Evolutionary conservation across 2,329 filamentous ascomycete genomes (phyloP).

Genomic region (Xylaria digitata): DNA sequence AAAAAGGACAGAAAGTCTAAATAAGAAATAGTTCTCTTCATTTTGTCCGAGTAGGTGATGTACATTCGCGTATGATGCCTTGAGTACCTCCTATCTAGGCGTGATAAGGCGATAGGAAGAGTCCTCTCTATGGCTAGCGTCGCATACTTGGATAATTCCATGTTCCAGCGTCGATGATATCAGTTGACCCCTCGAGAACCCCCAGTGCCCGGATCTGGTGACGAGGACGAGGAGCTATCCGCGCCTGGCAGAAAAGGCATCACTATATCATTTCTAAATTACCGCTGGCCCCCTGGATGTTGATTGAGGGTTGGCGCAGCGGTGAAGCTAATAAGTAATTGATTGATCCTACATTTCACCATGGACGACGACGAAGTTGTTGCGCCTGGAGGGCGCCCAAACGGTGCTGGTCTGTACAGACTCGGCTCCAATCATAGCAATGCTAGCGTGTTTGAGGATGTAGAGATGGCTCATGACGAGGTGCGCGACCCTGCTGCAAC

Average conservation of each 20-base stretch:
- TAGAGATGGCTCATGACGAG: slow-evolving; percentile 99
- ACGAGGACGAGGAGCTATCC: slow-evolving; percentile 2
- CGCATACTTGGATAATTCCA: slow-evolving; percentile 20
- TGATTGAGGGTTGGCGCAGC: slow-evolving; percentile 28
- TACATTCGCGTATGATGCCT: too few species aligned
- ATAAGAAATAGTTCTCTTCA: too few species aligned
- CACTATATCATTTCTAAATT: background rate
- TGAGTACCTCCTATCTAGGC: background rate
- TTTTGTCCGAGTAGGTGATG: too few species aligned
- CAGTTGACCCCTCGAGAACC: slow-evolving; percentile 21
- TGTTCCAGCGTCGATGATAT: slow-evolving; percentile 17
- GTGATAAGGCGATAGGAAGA: background rate
- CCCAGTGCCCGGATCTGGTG: slow-evolving; percentile 10
- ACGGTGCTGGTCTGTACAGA: slow-evolving; percentile 64
- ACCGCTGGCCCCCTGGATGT: slow-evolving; percentile 4
- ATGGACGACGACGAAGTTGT: slow-evolving; percentile 44
- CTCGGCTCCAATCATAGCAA: slow-evolving; percentile 77
- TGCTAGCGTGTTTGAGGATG: slow-evolving; percentile 88
- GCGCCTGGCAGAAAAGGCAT: slow-evolving; percentile 1
- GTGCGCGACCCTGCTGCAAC: slow-evolving; percentile 55
- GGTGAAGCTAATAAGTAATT: slow-evolving; percentile 12
- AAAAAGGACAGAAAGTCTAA: too few species aligned
- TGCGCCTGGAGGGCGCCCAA: slow-evolving; percentile 40
- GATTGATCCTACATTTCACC: slow-evolving; percentile 1
- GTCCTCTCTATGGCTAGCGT: slow-evolving; percentile 17